Base-by-base conservation (phyloP, 371 early-diverging fungal genomes). In the Syncephalis fuscata region DNA sequence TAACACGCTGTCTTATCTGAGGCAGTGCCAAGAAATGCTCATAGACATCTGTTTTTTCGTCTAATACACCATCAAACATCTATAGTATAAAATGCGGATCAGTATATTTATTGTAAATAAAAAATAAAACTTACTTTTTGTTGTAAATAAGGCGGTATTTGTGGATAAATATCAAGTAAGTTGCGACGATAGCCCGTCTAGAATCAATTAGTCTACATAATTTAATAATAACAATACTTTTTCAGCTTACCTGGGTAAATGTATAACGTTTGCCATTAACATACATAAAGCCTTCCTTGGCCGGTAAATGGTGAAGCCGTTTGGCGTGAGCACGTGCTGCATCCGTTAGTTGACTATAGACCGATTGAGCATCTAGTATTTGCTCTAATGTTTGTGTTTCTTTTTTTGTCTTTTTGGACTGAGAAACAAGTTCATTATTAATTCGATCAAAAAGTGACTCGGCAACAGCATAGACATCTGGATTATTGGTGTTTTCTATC, bases 191-290 rank as follows among this genome's bases (percentile, higher is more conserved):
- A 58, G 21, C 11, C n/a, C 19, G 36, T 23, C 9, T 44, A 4
- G 11, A 11, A 7, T 32, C 4, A 7, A 32, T 32, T 32, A 32
- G 11, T 32, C 4, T 32, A 32, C 32, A 32, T 32, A 7, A 32
- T 4, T 32, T 7, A 32, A 32, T 32, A 11, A 7, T 49, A 10
- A 24, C 39, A 38, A 53, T 51, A 15, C 60, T 43, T 15, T 48
- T 40, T 48, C 36, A 52, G 40, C 56, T 46, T 59, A 63, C 72
- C 49, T 66, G 72, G 15, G 78, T 75, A 52, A 79, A 61, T 9
- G 71, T 68, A 41, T 78, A 53, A 46, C 71, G 66, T 49, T 76
- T 80, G 46, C 93, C 93, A 54, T 92, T 92, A 39, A 83, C 57
- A 61, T 88, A 92, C 39, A 79, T 57, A 5, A 60, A 71, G 2